phyloP scores from a whole-genome alignment of 2,329 filamentous ascomycete species.

The Tolypocladium tropicale region DNA sequence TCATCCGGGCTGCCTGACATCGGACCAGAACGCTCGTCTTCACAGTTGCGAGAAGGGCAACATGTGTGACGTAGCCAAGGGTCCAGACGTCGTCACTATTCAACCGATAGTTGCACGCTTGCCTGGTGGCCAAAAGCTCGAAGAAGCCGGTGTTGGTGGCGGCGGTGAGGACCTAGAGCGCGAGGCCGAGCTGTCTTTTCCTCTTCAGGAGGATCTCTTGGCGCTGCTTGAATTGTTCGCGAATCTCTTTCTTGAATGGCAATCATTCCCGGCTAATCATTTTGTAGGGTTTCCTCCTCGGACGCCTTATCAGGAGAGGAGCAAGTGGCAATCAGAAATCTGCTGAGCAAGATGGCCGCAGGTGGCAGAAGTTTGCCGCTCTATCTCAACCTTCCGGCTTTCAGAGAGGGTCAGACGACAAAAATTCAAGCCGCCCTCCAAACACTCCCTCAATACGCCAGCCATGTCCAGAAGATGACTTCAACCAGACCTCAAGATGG shows the following conservation, averaged over 20 bases:
- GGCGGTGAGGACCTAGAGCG: constrained; percentile 66
- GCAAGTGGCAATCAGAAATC: constrained; percentile 2
- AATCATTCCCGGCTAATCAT: neutral
- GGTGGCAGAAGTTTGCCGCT: constrained; percentile 16
- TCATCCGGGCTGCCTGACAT: constrained; percentile 63
- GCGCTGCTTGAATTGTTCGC: constrained; percentile 29
- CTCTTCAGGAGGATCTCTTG: constrained; percentile 42
- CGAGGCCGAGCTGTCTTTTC: constrained; percentile 53
- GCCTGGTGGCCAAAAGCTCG: constrained; percentile 49
- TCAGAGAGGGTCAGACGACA: constrained; percentile 8
- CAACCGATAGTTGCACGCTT: constrained; percentile 64
- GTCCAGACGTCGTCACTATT: constrained; percentile 57
- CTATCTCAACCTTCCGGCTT: constrained; percentile 10
- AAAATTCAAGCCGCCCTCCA: constrained; percentile 1
- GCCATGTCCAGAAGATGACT: too few relatives aligned
- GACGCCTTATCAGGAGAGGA: constrained; percentile 3
- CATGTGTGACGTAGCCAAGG: constrained; percentile 40
- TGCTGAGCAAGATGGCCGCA: constrained; percentile 6
- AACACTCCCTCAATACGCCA: neutral
- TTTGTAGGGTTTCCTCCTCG: constrained; percentile 9
- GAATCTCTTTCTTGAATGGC: neutral
- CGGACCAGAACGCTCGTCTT: constrained; percentile 50
- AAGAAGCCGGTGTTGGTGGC: constrained; percentile 68
- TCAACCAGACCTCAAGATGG: neutral
- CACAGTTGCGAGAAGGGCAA: constrained; percentile 79